These are phyloP conservation scores for Lophiostoma macrostomum DNA, from an alignment of 495 filamentous ascomycete species.

Conservation along the genomic window DNA sequence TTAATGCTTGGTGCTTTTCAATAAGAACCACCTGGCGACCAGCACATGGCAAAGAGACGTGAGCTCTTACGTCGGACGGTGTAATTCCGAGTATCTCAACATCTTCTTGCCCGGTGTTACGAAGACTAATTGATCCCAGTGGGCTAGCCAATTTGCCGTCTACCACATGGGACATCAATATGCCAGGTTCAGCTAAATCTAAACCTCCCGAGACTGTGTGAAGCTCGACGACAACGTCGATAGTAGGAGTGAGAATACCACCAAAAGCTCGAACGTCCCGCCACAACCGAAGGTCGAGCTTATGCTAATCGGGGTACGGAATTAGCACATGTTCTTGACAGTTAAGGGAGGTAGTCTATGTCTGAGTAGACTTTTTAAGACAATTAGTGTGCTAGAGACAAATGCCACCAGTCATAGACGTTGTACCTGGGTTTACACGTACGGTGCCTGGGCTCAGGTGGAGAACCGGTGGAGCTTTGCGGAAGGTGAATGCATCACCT, in stretches of 20 bases:
- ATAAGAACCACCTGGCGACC: conserved; percentile 10
- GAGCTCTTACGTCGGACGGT: conserved; percentile 41
- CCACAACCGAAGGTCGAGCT: conserved; percentile 52
- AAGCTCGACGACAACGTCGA: conserved; percentile 42
- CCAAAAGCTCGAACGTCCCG: conserved; percentile 56
- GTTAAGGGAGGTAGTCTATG: too few relatives aligned
- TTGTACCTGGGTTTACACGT: too few relatives aligned
- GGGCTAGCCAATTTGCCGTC: conserved; percentile 46
- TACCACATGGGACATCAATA: conserved; percentile 51
- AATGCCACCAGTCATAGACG: too few relatives aligned
- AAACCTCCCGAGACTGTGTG: conserved; percentile 24
- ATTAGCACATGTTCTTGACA: too few relatives aligned
- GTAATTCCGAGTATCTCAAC: conserved; percentile 42
- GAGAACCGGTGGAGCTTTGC: conserved; percentile 50
- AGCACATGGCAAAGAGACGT: conserved; percentile 9
- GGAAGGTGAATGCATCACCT: conserved; percentile 55
- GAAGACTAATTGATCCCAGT: conserved; percentile 49
- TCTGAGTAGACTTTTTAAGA: too few relatives aligned
- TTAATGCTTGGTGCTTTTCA: conserved; percentile 4
- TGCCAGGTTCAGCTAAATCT: conserved; percentile 34
- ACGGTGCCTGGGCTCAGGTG: conserved; percentile 47
- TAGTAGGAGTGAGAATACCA: conserved; percentile 44
- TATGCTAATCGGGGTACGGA: too few relatives aligned
- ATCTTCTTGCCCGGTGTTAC: conserved; percentile 44
- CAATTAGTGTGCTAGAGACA: too few relatives aligned